Evolutionary conservation across 1,284 basidiomycete genomes (phyloP).

Genomic region (Leccinum insolens): DNA sequence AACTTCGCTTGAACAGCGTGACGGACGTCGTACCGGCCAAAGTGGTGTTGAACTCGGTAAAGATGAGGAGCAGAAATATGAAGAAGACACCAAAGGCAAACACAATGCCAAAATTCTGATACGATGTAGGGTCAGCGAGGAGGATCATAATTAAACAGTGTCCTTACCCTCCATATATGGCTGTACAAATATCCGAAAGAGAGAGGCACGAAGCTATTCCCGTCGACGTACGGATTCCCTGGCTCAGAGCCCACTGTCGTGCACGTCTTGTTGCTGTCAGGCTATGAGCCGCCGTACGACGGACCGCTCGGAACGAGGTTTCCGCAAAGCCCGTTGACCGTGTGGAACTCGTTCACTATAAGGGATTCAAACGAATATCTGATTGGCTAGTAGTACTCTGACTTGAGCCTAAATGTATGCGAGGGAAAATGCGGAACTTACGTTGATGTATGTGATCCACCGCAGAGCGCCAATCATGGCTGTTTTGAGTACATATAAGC

Average conservation of each 20-base stretch:
- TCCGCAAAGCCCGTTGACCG: slow-evolving; percentile 43
- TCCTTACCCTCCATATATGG: slow-evolving; percentile 66
- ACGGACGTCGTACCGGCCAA: slow-evolving; percentile 36
- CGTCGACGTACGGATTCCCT: slow-evolving; percentile 23
- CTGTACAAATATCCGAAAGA: slow-evolving; percentile 65
- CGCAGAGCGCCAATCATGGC: slow-evolving; percentile 46
- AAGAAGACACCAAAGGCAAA: slow-evolving; percentile 55
- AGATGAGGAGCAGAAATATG: slow-evolving; percentile 48
- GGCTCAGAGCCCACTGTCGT: slow-evolving; percentile 44
- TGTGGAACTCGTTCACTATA: slow-evolving; percentile 60
- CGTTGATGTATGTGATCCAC: slow-evolving; percentile 69
- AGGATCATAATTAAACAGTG: too few relatives aligned
- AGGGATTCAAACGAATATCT: slow-evolving; percentile 56
- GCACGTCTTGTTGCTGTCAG: slow-evolving; percentile 62
- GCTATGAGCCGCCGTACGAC: slow-evolving; percentile 52
- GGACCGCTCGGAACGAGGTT: slow-evolving; percentile 48
- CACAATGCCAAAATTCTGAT: slow-evolving; percentile 59
- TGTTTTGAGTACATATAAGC: slow-evolving; percentile 13
- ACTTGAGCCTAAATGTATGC: not conserved
- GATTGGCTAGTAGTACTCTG: slow-evolving; percentile 38
- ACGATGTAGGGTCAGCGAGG: not conserved
- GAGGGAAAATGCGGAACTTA: slow-evolving; percentile 32
- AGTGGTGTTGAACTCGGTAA: slow-evolving; percentile 50
- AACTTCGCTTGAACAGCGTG: slow-evolving; percentile 47
- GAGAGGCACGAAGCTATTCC: slow-evolving; percentile 42